phyloP scores from a whole-genome alignment of 2,329 filamentous ascomycete species.

The Paecilomyces sp. region DNA sequence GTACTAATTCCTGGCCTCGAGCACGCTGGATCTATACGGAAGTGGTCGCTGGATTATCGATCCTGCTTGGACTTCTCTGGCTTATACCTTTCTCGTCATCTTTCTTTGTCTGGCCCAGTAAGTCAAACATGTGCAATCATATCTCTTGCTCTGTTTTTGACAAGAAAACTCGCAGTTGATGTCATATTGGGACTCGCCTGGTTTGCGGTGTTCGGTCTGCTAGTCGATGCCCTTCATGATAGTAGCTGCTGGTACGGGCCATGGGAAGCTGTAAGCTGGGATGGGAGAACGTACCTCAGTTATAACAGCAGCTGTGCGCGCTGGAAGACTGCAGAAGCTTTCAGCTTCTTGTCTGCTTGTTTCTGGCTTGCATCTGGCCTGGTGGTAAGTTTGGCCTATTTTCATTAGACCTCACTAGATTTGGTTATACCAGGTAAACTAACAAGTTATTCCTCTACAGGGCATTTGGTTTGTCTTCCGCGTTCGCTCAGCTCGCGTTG shows the following conservation, averaged over 20 bases:
- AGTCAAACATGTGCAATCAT: conserved; percentile 5
- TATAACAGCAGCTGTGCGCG: conserved; percentile 52
- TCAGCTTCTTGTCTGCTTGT: conserved; percentile 63
- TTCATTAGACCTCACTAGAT: neutral
- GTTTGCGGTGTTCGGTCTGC: neutral
- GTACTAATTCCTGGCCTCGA: conserved; percentile 46
- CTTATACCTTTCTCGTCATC: conserved; percentile 61
- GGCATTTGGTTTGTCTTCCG: neutral
- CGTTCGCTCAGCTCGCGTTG: neutral
- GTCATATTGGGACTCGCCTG: conserved; percentile 55
- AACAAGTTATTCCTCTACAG: neutral
- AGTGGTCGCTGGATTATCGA: conserved; percentile 61
- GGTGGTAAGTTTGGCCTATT: conserved; percentile 31
- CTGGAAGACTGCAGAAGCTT: conserved; percentile 65
- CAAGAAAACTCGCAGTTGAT: conserved; percentile 42
- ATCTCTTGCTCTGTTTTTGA: conserved; percentile 2
- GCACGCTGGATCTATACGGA: conserved; percentile 69
- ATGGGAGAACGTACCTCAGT: conserved; percentile 41
- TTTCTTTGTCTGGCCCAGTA: conserved; percentile 61
- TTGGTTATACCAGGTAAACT: neutral
- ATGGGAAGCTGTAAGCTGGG: conserved; percentile 39
- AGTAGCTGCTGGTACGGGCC: neutral
- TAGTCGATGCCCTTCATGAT: neutral
- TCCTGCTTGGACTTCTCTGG: conserved; percentile 64
- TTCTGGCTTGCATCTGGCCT: conserved; percentile 62